Evolutionary conservation across 768 basidiomycete species (phyloP).

Genomic region (Tricholoma sp.): DNA sequence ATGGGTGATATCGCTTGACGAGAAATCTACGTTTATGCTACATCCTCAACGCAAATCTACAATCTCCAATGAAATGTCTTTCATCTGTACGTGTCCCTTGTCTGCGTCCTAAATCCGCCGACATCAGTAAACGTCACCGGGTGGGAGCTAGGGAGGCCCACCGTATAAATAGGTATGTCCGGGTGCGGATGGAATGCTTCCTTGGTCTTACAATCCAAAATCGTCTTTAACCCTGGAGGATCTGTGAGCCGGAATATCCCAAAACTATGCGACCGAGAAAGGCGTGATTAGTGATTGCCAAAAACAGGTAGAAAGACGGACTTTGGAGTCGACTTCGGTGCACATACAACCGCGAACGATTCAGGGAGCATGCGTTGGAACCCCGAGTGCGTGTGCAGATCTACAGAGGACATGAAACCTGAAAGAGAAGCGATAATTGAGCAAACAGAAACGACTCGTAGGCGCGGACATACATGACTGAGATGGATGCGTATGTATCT

Average conservation of each 20-base stretch:
- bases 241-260: constrained; percentile 89
- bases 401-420: constrained; percentile 94
- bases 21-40: not conserved
- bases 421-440: constrained; percentile 4
- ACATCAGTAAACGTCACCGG: not conserved
- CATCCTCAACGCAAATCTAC: constrained; percentile 65
- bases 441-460: constrained; percentile 6
- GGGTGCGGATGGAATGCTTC: constrained; percentile 87
- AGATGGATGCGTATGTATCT: constrained; percentile 93
- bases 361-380: constrained; percentile 91
- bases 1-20: not conserved
- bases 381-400: constrained; percentile 85
- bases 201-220: constrained; percentile 61
- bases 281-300: not conserved
- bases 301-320: constrained; percentile 25
- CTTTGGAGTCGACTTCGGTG: constrained; percentile 75
- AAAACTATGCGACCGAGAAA: constrained; percentile 41
- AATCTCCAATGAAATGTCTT: constrained; percentile 69
- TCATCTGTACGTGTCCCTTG: constrained; percentile 80
- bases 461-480: constrained; percentile 78
- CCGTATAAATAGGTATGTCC: constrained; percentile 81
- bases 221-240: constrained; percentile 73
- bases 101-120: constrained; percentile 60
- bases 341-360: constrained; percentile 90
- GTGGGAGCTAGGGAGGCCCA: constrained; percentile 30